phyloP scores from a whole-genome alignment of 2,329 filamentous ascomycete genomes.

The Colletotrichum endophyticum region DNA sequence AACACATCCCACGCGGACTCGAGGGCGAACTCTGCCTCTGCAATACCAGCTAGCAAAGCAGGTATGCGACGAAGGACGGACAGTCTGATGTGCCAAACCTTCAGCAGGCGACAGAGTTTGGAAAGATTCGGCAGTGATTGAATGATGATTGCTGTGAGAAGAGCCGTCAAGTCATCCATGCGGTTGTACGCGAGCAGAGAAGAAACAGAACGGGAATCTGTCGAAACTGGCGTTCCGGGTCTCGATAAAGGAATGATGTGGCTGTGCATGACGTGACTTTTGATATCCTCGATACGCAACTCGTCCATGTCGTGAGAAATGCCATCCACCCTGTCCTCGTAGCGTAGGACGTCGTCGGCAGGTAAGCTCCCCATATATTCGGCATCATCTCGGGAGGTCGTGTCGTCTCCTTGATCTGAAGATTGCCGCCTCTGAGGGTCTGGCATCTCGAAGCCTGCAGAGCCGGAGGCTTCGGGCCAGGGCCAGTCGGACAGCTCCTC shows the following conservation, averaged over 20 bases:
- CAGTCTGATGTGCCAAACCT: conserved; percentile 79
- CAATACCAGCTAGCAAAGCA: conserved; percentile 67
- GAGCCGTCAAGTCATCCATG: conserved; percentile 87
- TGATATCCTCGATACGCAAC: conserved; percentile 84
- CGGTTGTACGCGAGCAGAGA: conserved; percentile 63
- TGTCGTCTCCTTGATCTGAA: conserved; percentile 29
- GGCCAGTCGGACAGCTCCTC: conserved; percentile 69
- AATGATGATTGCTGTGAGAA: conserved; percentile 91
- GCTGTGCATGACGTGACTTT: conserved; percentile 82
- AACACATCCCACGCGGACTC: conserved; percentile 71
- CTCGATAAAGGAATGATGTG: conserved; percentile 71
- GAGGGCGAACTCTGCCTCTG: conserved; percentile 70
- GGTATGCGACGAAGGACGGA: conserved; percentile 77
- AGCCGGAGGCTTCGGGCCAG: conserved; percentile 56
- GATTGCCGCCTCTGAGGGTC: conserved; percentile 43
- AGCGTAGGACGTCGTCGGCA: conserved; percentile 65
- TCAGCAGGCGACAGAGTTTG: conserved; percentile 73
- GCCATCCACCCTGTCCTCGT: conserved; percentile 76
- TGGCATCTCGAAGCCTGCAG: conserved; percentile 60
- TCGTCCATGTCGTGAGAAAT: conserved; percentile 74
- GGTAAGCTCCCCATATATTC: conserved; percentile 75
- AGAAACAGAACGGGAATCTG: conserved; percentile 40
- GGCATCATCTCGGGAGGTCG: conserved; percentile 32
- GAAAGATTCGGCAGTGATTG: conserved; percentile 84
- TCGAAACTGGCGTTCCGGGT: conserved; percentile 49